A percentile compares a stretch with the other conserved stretches of the same genome.
Evolutionary conservation across 305 asterid genomes (phyloP).

Genomic region (Ruellia speciosa): DNA sequence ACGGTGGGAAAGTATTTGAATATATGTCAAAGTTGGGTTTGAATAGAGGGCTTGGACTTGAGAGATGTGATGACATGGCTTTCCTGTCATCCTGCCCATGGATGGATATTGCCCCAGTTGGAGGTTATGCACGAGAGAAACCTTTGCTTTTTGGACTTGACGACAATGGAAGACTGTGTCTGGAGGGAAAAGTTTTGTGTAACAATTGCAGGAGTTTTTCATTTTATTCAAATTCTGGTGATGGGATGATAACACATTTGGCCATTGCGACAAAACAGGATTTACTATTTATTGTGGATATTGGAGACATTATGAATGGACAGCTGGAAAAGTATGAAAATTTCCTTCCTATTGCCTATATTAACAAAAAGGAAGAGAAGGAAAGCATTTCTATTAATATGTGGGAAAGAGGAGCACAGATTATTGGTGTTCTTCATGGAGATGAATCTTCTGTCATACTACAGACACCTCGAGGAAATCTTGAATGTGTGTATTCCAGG

Average conservation of each 20-base stretch:
- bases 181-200: slow-evolving; percentile 55
- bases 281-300: slow-evolving; percentile 63
- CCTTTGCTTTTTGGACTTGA: slow-evolving; percentile 79
- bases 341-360: slow-evolving; percentile 50
- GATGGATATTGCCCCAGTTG: slow-evolving; percentile 55
- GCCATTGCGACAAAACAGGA: slow-evolving; percentile 77
- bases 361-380: slow-evolving; percentile 45
- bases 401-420: slow-evolving; percentile 84
- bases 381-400: slow-evolving; percentile 48
- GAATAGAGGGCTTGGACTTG: slow-evolving; percentile 37
- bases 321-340: slow-evolving; percentile 58
- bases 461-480: slow-evolving; percentile 84
- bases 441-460: slow-evolving; percentile 87
- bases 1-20: slow-evolving; percentile 66
- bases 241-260: slow-evolving; percentile 59
- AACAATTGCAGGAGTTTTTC: slow-evolving; percentile 79
- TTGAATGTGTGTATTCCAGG: slow-evolving; percentile 85
- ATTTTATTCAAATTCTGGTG: slow-evolving; percentile 68
- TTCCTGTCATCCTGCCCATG: slow-evolving; percentile 66
- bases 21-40: slow-evolving; percentile 44
- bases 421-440: slow-evolving; percentile 78
- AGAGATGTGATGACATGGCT: slow-evolving; percentile 52
- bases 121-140: slow-evolving; percentile 34
- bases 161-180: slow-evolving; percentile 58
- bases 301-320: slow-evolving; percentile 54